Percentiles rank a stretch among this genome's conserved stretches.
Conservation (phyloP, 2,329 filamentous ascomycete species). For the Fusarium vanettenii region DNA sequence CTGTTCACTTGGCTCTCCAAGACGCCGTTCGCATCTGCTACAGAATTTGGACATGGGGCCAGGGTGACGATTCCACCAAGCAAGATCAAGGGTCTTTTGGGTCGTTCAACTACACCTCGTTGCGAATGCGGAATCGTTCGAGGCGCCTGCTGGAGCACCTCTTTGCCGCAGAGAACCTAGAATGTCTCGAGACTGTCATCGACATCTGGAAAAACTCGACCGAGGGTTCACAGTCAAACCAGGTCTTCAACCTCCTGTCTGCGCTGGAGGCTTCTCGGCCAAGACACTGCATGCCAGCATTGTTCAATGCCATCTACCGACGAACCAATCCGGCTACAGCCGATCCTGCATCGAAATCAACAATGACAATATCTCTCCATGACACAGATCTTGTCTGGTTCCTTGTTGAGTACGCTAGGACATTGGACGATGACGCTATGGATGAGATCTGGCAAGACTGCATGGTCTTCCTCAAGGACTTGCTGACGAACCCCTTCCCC, state of each 20-base stretch:
- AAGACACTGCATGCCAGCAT: conserved; percentile 89
- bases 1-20: conserved; percentile 95
- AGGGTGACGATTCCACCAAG: conserved; percentile 66
- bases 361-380: conserved; percentile 84
- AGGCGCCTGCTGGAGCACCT: conserved; percentile 90
- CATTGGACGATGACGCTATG: conserved; percentile 95
- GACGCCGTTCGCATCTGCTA: conserved; percentile 95
- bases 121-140: conserved; percentile 90
- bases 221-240: conserved; percentile 61
- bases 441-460: conserved; percentile 99
- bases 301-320: conserved; percentile 97
- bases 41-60: conserved; percentile 94
- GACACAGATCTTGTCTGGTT: conserved; percentile 90
- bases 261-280: conserved; percentile 92
- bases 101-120: conserved; percentile 90
- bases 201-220: conserved; percentile 78
- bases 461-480: conserved; percentile 87
- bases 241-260: conserved; percentile 87
- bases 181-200: conserved; percentile 92
- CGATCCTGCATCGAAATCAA: conserved; percentile 84
- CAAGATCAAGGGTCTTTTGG: conserved; percentile 77
- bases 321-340: conserved; percentile 86
- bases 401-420: conserved; percentile 87
- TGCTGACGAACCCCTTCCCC: conserved; percentile 92
- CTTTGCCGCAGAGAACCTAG: conserved; percentile 90